Evolutionary conservation across 1,139 yeast genomes (phyloP).

Genomic region (Chernovozyma aurita): DNA sequence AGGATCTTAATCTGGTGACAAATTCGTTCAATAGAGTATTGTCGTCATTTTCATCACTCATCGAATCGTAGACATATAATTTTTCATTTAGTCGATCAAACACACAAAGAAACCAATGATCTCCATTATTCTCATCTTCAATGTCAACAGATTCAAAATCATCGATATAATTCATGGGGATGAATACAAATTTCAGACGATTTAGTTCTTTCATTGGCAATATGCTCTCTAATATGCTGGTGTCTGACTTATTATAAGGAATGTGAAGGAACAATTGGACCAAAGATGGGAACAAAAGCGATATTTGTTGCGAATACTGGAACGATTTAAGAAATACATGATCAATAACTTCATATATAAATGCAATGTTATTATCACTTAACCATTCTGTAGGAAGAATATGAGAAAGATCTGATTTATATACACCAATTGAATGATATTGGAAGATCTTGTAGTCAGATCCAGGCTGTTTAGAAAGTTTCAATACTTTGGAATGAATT

Average conservation of each 20-base stretch:
- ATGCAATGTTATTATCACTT: constrained; percentile 64
- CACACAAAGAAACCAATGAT: constrained; percentile 42
- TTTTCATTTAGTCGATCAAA: constrained; percentile 26
- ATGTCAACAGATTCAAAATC: constrained; percentile 23
- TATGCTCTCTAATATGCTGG: constrained; percentile 20
- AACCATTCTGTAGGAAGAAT: constrained; percentile 62
- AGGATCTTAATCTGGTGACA: constrained; percentile 20
- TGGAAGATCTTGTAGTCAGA: constrained; percentile 30
- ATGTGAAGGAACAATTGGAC: constrained; percentile 37
- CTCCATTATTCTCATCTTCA: constrained; percentile 35
- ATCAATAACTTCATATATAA: constrained; percentile 53
- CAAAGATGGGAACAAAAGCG: constrained; percentile 33
- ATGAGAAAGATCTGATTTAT: constrained; percentile 33
- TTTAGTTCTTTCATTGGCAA: constrained; percentile 31
- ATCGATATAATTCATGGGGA: constrained; percentile 39
- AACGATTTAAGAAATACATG: constrained; percentile 14
- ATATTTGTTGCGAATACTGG: constrained; percentile 20
- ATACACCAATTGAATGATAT: constrained; percentile 37
- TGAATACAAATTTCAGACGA: constrained; percentile 31
- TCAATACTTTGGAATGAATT: constrained; percentile 13
- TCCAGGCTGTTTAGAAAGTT: constrained; percentile 9
- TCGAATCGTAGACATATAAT: constrained; percentile 38
- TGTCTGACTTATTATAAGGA: constrained; percentile 17
- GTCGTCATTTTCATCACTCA: constrained; percentile 22
- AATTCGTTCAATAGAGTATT: constrained; percentile 19